Conservation (phyloP, 2,329 filamentous ascomycete genomes). For the Huntiella moniliformis region DNA sequence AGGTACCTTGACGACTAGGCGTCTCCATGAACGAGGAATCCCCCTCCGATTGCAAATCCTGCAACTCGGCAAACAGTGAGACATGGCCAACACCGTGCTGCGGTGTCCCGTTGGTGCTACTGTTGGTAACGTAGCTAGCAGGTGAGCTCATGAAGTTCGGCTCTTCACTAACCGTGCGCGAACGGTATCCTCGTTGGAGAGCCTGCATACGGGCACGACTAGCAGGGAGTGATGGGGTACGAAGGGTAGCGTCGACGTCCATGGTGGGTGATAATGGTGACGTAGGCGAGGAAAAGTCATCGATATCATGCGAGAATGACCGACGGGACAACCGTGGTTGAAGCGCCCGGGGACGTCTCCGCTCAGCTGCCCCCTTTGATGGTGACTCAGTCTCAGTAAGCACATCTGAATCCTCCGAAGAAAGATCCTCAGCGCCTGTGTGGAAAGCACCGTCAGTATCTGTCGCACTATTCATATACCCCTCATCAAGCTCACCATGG, state of each 20-base stretch:
- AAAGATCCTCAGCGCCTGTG: conserved; percentile 66
- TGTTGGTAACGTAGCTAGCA: conserved; percentile 33
- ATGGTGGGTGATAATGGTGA: conserved; percentile 20
- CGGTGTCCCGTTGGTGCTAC: conserved; percentile 26
- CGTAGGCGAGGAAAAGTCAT: conserved; percentile 12
- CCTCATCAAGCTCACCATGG: too few relatives aligned
- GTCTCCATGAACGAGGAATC: conserved; percentile 46
- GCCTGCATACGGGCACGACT: conserved; percentile 37
- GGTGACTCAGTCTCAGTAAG: conserved; percentile 68
- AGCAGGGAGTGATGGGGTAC: conserved; percentile 35
- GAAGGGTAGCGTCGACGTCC: conserved; percentile 32
- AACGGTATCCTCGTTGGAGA: conserved; percentile 40
- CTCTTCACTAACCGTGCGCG: conserved; percentile 42
- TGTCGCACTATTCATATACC: neutral
- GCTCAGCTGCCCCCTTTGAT: conserved; percentile 23
- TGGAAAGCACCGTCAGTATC: conserved; percentile 88
- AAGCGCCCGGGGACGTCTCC: conserved; percentile 24
- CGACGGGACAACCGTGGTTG: conserved; percentile 34
- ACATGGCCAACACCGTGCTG: conserved; percentile 36
- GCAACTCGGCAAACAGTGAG: conserved; percentile 81
- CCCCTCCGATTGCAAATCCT: conserved; percentile 57
- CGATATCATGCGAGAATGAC: conserved; percentile 70
- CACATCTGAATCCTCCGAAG: conserved; percentile 46
- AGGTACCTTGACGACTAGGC: conserved; percentile 31
- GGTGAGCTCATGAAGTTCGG: conserved; percentile 39